Evolutionary conservation across 768 basidiomycete genomes (phyloP).

Genomic region (Mycena epipterygia): DNA sequence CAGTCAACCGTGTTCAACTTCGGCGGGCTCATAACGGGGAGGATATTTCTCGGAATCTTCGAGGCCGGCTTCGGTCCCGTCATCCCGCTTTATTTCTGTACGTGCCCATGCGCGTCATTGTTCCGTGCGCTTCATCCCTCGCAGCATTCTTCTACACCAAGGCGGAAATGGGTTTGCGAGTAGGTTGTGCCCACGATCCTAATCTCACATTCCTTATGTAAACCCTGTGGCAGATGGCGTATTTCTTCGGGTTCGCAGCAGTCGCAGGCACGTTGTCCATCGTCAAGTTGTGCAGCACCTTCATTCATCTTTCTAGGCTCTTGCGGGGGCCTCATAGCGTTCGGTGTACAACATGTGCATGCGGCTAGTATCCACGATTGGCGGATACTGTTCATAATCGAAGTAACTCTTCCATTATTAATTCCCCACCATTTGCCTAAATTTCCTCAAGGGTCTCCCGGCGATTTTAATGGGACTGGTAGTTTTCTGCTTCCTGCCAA

Average conservation of each 20-base stretch:
- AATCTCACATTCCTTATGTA: not conserved
- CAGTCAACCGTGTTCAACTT: slow-evolving; percentile 76
- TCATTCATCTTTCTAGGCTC: slow-evolving; percentile 51
- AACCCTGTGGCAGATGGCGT: slow-evolving; percentile 62
- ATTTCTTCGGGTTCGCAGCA: slow-evolving; percentile 89
- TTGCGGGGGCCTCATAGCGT: slow-evolving; percentile 86
- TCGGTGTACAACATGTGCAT: slow-evolving; percentile 77
- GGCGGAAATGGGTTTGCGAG: slow-evolving; percentile 77
- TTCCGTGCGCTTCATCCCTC: not conserved
- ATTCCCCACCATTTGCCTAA: not conserved
- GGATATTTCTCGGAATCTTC: slow-evolving; percentile 80
- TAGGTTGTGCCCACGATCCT: slow-evolving; percentile 40
- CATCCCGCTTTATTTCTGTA: slow-evolving; percentile 85
- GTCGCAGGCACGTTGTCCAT: slow-evolving; percentile 65
- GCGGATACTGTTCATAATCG: slow-evolving; percentile 81
- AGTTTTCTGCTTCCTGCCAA: slow-evolving; percentile 61
- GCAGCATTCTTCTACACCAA: slow-evolving; percentile 85
- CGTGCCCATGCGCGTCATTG: slow-evolving; percentile 38
- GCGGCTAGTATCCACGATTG: slow-evolving; percentile 63
- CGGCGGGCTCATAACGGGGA: slow-evolving; percentile 66
- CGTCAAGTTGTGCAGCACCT: not conserved
- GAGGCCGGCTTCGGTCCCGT: slow-evolving; percentile 85
- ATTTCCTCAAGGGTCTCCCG: slow-evolving; percentile 53
- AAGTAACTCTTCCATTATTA: slow-evolving; percentile 65
- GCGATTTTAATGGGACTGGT: slow-evolving; percentile 73